Conservation (phyloP, 1,284 basidiomycete species). For the Trichosporon sp. region DNA sequence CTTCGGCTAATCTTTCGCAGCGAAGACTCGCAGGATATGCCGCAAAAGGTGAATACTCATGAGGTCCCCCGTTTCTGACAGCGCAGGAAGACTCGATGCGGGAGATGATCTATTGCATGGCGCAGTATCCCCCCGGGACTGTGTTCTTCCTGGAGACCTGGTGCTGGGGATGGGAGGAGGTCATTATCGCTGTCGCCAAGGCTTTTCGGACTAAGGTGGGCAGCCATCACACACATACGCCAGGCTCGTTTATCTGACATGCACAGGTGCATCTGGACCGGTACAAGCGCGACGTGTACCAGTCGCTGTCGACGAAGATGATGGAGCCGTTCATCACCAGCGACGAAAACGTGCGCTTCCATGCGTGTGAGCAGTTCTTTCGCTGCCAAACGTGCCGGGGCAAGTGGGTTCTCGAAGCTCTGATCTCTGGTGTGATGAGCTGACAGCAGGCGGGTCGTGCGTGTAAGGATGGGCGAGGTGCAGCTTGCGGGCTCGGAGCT, state of each 20-base stretch:
- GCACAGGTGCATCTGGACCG: constrained; percentile 79
- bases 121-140: constrained; percentile 59
- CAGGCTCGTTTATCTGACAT: too few relatives aligned
- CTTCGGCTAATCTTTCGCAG: not conserved
- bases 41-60: constrained; percentile 58
- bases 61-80: not conserved
- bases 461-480: constrained; percentile 51
- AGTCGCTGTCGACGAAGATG: constrained; percentile 55
- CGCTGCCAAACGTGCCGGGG: constrained; percentile 55
- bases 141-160: constrained; percentile 84
- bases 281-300: constrained; percentile 71
- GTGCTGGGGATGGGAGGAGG: constrained; percentile 90
- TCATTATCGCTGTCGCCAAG: constrained; percentile 65
- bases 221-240: not conserved
- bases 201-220: constrained; percentile 60
- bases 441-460: constrained; percentile 21
- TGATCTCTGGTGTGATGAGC: not conserved
- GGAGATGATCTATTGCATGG: constrained; percentile 65
- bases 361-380: constrained; percentile 79
- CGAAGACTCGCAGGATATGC: constrained; percentile 50
- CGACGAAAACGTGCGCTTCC: constrained; percentile 63
- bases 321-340: constrained; percentile 64
- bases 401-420: not conserved
- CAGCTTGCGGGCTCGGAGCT: constrained; percentile 50
- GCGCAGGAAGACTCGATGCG: constrained; percentile 60